A percentile compares a stretch with the other conserved stretches of the same genome.
phyloP scores from a whole-genome alignment of 495 filamentous ascomycete genomes.

The Rostrohypoxylon terebratum region DNA sequence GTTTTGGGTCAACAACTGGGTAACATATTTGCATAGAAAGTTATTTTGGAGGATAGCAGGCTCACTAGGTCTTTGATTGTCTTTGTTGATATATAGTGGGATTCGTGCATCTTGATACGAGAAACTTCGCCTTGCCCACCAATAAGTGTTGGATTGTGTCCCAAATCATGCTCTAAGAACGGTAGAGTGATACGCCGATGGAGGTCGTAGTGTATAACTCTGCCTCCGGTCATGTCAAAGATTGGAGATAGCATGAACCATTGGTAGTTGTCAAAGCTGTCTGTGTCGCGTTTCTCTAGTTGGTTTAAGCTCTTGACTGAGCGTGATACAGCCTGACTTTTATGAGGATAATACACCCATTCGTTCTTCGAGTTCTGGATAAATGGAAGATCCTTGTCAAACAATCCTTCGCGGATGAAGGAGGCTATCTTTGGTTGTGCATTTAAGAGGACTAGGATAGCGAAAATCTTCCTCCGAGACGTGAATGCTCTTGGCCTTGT shows the following conservation, averaged over 20 bases:
- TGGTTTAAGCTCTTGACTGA: not conserved
- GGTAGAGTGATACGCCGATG: not conserved
- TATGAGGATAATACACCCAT: not conserved
- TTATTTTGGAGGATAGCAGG: not conserved
- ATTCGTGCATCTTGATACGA: not conserved
- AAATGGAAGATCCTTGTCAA: slow-evolving; percentile 23
- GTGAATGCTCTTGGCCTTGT: not conserved
- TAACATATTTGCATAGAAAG: not conserved
- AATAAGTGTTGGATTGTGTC: not conserved
- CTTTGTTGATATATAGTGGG: not conserved
- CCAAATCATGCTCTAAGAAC: not conserved
- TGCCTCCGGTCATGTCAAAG: slow-evolving; percentile 20
- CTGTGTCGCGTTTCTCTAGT: slow-evolving; percentile 1
- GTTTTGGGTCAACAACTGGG: not conserved
- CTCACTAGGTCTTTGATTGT: not conserved
- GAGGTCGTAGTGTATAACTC: slow-evolving; percentile 9
- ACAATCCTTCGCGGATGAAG: slow-evolving; percentile 15
- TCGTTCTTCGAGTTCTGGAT: not conserved
- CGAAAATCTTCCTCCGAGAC: slow-evolving; percentile 15
- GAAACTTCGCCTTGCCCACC: slow-evolving; percentile 1
- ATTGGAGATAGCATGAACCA: slow-evolving; percentile 36
- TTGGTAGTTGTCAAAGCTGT: slow-evolving; percentile 31
- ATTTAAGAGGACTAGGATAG: slow-evolving; percentile 5
- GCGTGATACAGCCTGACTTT: not conserved
- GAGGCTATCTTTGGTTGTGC: not conserved